Evolutionary conservation across 306 rosid species (phyloP).

Genomic region (Morella rubra): DNA sequence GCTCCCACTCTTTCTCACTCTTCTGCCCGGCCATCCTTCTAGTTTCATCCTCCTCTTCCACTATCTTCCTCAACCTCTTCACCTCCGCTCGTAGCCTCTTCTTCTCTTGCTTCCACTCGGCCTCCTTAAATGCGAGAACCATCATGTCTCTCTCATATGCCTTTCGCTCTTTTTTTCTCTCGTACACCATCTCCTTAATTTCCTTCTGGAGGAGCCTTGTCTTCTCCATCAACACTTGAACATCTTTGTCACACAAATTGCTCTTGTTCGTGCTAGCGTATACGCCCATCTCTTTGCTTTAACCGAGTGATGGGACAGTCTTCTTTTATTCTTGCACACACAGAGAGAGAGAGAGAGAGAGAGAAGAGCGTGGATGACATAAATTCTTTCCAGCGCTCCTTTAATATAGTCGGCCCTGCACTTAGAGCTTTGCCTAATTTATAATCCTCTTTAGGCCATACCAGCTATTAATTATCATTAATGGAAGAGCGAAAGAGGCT

Average conservation of each 20-base stretch:
- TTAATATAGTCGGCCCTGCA: conserved; percentile 19
- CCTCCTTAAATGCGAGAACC: conserved; percentile 70
- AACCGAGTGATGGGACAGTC: conserved; percentile 1
- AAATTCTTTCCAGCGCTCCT: conserved; percentile 21
- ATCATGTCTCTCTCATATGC: conserved; percentile 69
- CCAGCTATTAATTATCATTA: not conserved
- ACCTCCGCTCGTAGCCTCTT: conserved; percentile 69
- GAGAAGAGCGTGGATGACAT: conserved; percentile 29
- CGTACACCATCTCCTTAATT: conserved; percentile 52
- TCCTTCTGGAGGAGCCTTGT: conserved; percentile 60
- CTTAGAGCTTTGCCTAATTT: conserved; percentile 24
- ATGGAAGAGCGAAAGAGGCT: conserved; percentile 18
- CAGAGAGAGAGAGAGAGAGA: not conserved
- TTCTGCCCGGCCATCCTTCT: conserved; percentile 32
- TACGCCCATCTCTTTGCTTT: conserved; percentile 54
- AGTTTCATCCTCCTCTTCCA: conserved; percentile 61
- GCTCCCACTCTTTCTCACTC: conserved; percentile 48
- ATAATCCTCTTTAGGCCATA: conserved; percentile 14
- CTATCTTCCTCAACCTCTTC: conserved; percentile 54
- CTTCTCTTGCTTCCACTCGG: conserved; percentile 87
- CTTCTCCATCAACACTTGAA: conserved; percentile 49
- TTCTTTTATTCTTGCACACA: conserved; percentile 21
- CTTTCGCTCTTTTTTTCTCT: conserved; percentile 57
- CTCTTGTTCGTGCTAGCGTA: conserved; percentile 42
- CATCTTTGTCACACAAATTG: conserved; percentile 33